phyloP scores from a whole-genome alignment of 2,329 filamentous ascomycete genomes.

The Colletotrichum sp. region DNA sequence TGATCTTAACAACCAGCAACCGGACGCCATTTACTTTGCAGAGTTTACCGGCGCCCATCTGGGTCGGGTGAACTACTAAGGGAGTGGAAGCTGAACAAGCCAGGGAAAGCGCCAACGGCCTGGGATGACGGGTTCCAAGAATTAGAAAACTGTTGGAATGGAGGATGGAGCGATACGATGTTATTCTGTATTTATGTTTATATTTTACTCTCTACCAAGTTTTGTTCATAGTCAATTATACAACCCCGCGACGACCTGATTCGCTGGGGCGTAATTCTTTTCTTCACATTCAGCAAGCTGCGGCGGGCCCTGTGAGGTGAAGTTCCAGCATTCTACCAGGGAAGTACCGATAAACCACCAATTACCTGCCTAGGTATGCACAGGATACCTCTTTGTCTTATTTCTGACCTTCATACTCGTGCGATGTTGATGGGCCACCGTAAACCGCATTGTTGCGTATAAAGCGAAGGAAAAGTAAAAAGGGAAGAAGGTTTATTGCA shows the following conservation, averaged over 20 bases:
- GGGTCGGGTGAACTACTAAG: background rate
- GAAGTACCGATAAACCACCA: too few relatives aligned
- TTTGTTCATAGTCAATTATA: background rate
- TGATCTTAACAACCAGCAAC: background rate
- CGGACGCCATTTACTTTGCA: background rate
- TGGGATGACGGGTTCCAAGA: background rate
- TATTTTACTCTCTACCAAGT: background rate
- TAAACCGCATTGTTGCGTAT: too few relatives aligned
- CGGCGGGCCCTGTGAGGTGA: too few relatives aligned
- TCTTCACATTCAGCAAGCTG: background rate
- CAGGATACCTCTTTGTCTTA: too few relatives aligned
- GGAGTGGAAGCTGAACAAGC: background rate
- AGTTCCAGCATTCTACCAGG: fast-evolving
- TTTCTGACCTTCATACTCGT: too few relatives aligned
- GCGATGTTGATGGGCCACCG: too few relatives aligned
- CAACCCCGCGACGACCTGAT: background rate
- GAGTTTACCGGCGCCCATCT: background rate
- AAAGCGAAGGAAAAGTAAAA: too few relatives aligned
- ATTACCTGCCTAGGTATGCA: too few relatives aligned
- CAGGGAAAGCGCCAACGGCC: background rate
- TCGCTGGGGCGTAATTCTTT: background rate
- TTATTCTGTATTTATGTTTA: background rate
- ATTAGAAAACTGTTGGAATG: background rate
- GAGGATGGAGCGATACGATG: background rate
- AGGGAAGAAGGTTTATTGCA: too few relatives aligned